Conservation (phyloP, 2,329 filamentous ascomycete genomes). For the Fusarium sp. region DNA sequence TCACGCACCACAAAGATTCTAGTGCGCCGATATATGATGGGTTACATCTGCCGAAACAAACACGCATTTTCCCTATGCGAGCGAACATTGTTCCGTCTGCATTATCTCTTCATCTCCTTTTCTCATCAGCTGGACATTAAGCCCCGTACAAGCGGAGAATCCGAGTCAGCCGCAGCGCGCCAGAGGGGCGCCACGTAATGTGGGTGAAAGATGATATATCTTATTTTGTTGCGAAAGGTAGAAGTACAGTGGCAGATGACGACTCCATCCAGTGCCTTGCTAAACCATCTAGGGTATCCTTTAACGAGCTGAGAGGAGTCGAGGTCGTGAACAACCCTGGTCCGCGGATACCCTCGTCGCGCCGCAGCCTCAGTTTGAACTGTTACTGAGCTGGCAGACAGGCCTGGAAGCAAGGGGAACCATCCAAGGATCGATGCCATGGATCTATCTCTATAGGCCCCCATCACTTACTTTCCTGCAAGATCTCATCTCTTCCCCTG, state of each 20-base stretch:
- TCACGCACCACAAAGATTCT: conserved; percentile 22
- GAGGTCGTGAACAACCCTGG: conserved; percentile 20
- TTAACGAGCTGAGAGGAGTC: conserved; percentile 18
- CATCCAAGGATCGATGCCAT: conserved; percentile 30
- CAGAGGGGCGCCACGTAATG: conserved; percentile 17
- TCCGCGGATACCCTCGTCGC: background rate
- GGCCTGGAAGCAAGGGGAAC: conserved; percentile 19
- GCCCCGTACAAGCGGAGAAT: conserved; percentile 17
- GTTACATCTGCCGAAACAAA: conserved; percentile 2
- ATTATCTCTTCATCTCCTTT: conserved; percentile 13
- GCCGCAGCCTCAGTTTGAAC: conserved; percentile 30
- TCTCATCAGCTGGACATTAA: conserved; percentile 18
- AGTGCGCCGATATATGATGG: conserved; percentile 8
- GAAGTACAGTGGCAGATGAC: conserved; percentile 9
- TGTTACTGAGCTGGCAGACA: conserved; percentile 4
- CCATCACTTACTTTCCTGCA: conserved; percentile 20
- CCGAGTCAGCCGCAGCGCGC: conserved; percentile 6
- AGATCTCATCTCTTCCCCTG: conserved; percentile 40
- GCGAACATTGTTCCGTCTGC: conserved; percentile 6
- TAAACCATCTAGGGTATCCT: conserved; percentile 10
- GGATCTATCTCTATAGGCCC: conserved; percentile 16
- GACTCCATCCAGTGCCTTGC: conserved; percentile 19
- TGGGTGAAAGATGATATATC: conserved; percentile 39
- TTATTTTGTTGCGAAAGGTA: conserved; percentile 19
- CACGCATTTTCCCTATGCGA: background rate